These are phyloP conservation scores for Emmonsia crescens DNA, from an alignment of 2,329 filamentous ascomycete species.

Conservation along the genomic window DNA sequence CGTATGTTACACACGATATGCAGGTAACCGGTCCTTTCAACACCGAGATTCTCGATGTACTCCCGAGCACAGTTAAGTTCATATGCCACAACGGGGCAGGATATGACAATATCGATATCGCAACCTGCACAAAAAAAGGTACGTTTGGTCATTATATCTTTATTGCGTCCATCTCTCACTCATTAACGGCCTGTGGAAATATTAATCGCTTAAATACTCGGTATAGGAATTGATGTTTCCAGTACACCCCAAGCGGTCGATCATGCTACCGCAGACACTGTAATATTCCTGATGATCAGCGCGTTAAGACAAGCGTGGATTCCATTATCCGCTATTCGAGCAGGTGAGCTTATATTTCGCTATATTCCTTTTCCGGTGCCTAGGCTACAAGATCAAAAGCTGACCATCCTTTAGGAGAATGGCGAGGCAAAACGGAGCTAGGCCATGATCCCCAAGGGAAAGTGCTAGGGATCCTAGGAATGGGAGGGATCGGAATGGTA, in stretches of 20 bases:
- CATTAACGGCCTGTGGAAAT: not conserved
- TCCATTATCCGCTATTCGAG: conserved; percentile 31
- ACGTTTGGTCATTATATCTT: not conserved
- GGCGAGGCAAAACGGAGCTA: conserved; percentile 31
- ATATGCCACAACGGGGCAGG: conserved; percentile 48
- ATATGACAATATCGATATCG: conserved; percentile 50
- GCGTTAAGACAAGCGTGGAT: conserved; percentile 35
- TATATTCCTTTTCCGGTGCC: not conserved
- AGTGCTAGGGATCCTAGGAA: conserved; percentile 36
- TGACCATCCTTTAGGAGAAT: conserved; percentile 22
- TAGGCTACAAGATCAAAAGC: not conserved
- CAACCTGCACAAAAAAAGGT: conserved; percentile 39
- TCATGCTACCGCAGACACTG: conserved; percentile 37
- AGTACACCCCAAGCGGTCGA: conserved; percentile 38
- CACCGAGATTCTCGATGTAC: conserved; percentile 34
- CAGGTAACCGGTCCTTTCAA: conserved; percentile 40
- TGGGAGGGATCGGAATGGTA: conserved; percentile 40
- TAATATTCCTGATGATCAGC: conserved; percentile 39
- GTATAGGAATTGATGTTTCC: conserved; percentile 30
- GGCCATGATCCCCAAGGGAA: conserved; percentile 39
- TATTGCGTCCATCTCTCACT: not conserved
- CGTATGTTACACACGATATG: not conserved
- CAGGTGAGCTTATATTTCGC: conserved; percentile 20
- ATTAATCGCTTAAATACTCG: not conserved
- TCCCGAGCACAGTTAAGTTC: conserved; percentile 38